Percentiles rank a stretch among this genome's conserved stretches.
These are phyloP conservation scores for Umbelopsis isabellina DNA, from an alignment of 192 early-diverging fungal genomes.

Conservation along the genomic window DNA sequence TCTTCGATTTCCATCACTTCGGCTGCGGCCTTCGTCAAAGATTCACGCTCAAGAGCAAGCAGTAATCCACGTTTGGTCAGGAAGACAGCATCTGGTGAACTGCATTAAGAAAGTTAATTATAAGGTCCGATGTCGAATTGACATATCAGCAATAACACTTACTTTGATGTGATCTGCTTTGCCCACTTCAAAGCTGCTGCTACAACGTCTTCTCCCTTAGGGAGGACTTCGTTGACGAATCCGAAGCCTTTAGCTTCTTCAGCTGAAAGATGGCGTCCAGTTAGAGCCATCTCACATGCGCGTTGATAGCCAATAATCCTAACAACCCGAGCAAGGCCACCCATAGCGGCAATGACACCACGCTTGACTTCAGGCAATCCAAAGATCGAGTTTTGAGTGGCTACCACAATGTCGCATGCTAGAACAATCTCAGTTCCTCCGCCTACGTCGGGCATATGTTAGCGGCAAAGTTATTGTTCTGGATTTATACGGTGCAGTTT, in stretches of 20 bases:
- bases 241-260: slow-evolving; percentile 42
- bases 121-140: no score
- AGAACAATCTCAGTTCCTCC: slow-evolving; percentile 44
- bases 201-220: slow-evolving; percentile 32
- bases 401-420: slow-evolving; percentile 48
- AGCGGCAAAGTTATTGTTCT: neutral
- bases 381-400: slow-evolving; percentile 40
- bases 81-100: slow-evolving; percentile 49
- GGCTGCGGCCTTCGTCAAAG: slow-evolving; percentile 35
- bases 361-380: slow-evolving; percentile 49
- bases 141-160: slow-evolving; percentile 1
- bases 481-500: neutral
- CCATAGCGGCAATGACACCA: slow-evolving; percentile 37
- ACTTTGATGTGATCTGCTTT: slow-evolving; percentile 35
- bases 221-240: slow-evolving; percentile 42
- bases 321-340: slow-evolving; percentile 39
- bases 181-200: slow-evolving; percentile 33
- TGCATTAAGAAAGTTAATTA: slow-evolving; percentile 13
- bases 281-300: slow-evolving; percentile 43
- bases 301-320: slow-evolving; percentile 41
- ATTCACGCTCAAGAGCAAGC: slow-evolving; percentile 37
- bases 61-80: slow-evolving; percentile 40
- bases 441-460: neutral
- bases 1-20: slow-evolving; percentile 32
- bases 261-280: slow-evolving; percentile 41